Percentiles rank a stretch among this genome's conserved stretches.
These are phyloP conservation scores for Juncus effusus DNA, from an alignment of 176 grass and related monocot genomes.

Conservation along the genomic window DNA sequence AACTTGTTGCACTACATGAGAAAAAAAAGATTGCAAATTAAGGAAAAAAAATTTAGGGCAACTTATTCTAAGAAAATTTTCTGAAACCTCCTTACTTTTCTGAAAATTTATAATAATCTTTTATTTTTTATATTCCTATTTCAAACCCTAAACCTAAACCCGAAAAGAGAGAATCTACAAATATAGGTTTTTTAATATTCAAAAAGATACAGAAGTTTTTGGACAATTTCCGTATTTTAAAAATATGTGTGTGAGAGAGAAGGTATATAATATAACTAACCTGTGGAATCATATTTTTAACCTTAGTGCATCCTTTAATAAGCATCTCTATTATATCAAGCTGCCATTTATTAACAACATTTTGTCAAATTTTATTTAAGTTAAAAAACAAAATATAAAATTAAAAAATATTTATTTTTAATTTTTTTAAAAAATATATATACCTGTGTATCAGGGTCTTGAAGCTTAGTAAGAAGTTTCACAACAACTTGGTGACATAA, in stretches of 20 bases:
- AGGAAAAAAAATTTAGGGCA: background rate
- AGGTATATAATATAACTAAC: background rate
- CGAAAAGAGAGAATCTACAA: too few species aligned
- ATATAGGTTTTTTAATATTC: too few species aligned
- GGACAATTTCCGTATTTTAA: too few species aligned
- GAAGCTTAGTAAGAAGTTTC: constrained; percentile 21
- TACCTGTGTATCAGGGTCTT: constrained; percentile 24
- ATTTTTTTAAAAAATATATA: background rate
- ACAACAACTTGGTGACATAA: constrained; percentile 15
- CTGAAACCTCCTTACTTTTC: too few species aligned
- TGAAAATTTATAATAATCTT: too few species aligned
- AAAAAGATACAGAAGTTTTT: too few species aligned
- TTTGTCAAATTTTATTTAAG: background rate
- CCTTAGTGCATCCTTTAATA: constrained; percentile 14
- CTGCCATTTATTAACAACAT: constrained; percentile 17
- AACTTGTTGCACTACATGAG: constrained; percentile 52
- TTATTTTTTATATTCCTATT: too few species aligned
- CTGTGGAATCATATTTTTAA: constrained; percentile 13
- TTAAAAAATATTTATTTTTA: background rate
- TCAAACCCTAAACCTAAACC: too few species aligned
- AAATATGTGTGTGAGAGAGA: background rate
- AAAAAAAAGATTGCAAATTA: background rate
- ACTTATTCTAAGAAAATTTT: background rate
- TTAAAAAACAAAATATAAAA: background rate
- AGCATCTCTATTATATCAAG: constrained; percentile 5